Evolutionary conservation across 129 eudicot genomes (phyloP).

Genomic region (Mikania micrantha): DNA sequence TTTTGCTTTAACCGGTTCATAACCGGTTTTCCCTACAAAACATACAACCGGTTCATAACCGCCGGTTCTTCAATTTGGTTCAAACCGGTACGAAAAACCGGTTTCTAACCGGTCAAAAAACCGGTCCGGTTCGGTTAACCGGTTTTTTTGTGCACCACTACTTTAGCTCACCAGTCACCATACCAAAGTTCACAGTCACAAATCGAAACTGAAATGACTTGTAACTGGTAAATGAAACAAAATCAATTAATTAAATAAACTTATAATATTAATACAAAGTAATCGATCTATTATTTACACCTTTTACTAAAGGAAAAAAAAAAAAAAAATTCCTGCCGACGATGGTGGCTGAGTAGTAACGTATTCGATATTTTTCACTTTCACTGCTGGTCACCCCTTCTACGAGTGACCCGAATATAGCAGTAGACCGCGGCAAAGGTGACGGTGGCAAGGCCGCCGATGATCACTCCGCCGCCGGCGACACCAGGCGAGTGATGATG

Average conservation of each 20-base stretch:
- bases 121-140: too few species aligned
- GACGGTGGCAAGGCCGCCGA: conserved; percentile 56
- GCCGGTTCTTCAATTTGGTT: too few species aligned
- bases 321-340: background rate
- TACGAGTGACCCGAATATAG: conserved; percentile 61
- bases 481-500: conserved; percentile 43
- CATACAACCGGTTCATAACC: too few species aligned
- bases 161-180: too few species aligned
- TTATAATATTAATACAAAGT: background rate
- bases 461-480: conserved; percentile 63
- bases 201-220: background rate
- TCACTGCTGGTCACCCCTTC: conserved; percentile 24
- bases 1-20: too few species aligned
- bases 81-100: too few species aligned
- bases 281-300: conserved; percentile 13
- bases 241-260: background rate
- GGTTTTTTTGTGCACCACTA: too few species aligned
- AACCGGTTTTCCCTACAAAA: too few species aligned
- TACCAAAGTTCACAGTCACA: too few species aligned
- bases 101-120: too few species aligned
- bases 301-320: background rate
- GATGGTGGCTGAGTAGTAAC: too few species aligned
- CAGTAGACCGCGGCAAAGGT: conserved; percentile 62
- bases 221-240: too few species aligned
- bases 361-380: conserved; percentile 12